Conservation (phyloP, 2,329 filamentous ascomycete genomes). For the Fusarium sp. region DNA sequence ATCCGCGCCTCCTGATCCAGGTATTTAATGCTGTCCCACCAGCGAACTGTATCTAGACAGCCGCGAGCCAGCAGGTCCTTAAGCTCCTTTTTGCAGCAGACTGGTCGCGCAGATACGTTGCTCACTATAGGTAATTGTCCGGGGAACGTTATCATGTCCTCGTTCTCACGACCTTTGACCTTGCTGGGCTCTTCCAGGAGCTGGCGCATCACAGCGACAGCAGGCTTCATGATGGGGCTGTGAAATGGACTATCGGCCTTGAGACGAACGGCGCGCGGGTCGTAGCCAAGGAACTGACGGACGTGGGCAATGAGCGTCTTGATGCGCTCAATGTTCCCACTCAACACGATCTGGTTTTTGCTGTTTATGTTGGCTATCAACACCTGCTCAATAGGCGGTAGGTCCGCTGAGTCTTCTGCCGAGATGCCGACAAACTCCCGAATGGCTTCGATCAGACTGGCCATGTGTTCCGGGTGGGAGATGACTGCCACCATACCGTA, state of each 20-base stretch:
- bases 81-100: conserved; percentile 77
- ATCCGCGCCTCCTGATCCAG: conserved; percentile 87
- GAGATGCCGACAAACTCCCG: conserved; percentile 81
- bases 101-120: conserved; percentile 86
- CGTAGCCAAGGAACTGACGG: conserved; percentile 89
- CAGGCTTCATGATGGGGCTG: conserved; percentile 90
- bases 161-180: conserved; percentile 63
- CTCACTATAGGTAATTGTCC: conserved; percentile 82
- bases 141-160: conserved; percentile 81
- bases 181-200: conserved; percentile 72
- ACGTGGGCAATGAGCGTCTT: conserved; percentile 85
- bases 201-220: conserved; percentile 77
- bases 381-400: conserved; percentile 86
- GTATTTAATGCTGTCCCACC: conserved; percentile 95
- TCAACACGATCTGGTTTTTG: conserved; percentile 95
- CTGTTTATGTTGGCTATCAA: conserved; percentile 94
- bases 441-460: conserved; percentile 77
- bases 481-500: conserved; percentile 96
- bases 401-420: conserved; percentile 74
- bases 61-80: conserved; percentile 83
- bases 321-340: conserved; percentile 86
- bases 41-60: conserved; percentile 90
- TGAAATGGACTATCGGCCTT: conserved; percentile 93
- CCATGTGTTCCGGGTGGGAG: conserved; percentile 83
- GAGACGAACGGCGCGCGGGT: conserved; percentile 86